Conservation (phyloP, 306 rosid genomes). For the Astragalus glycyphyllos region DNA sequence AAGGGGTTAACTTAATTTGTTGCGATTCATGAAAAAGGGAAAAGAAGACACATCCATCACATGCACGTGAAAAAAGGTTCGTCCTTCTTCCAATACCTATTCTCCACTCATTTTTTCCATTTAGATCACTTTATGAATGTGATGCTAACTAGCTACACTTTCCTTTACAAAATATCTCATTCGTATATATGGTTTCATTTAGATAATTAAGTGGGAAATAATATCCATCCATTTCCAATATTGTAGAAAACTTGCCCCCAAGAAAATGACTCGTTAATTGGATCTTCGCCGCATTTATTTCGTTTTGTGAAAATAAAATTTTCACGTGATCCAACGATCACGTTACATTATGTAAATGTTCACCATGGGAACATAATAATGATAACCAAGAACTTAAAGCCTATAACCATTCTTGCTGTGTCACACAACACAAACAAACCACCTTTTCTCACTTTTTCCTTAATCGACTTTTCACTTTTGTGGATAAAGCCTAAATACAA, state of each 20-base stretch:
- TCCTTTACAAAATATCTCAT: constrained; percentile 21
- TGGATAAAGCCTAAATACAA: background rate
- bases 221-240: no score
- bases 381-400: constrained; percentile 35
- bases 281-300: background rate
- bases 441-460: constrained; percentile 16
- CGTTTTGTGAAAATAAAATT: no score
- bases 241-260: no score
- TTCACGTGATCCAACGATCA: constrained; percentile 31
- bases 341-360: constrained; percentile 25
- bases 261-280: background rate
- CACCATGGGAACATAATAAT: constrained; percentile 3
- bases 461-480: constrained; percentile 29
- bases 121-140: constrained; percentile 8
- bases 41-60: constrained; percentile 39
- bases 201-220: background rate
- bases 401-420: constrained; percentile 32
- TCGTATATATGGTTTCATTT: background rate
- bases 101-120: constrained; percentile 24
- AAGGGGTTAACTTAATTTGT: constrained; percentile 24
- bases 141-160: background rate
- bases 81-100: constrained; percentile 21
- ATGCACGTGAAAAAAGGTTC: constrained; percentile 32
- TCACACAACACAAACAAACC: constrained; percentile 17
- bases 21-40: constrained; percentile 16